Evolutionary conservation across 176 grass and related monocot genomes (phyloP).

Genomic region (Dendrocalamus sinicus): DNA sequence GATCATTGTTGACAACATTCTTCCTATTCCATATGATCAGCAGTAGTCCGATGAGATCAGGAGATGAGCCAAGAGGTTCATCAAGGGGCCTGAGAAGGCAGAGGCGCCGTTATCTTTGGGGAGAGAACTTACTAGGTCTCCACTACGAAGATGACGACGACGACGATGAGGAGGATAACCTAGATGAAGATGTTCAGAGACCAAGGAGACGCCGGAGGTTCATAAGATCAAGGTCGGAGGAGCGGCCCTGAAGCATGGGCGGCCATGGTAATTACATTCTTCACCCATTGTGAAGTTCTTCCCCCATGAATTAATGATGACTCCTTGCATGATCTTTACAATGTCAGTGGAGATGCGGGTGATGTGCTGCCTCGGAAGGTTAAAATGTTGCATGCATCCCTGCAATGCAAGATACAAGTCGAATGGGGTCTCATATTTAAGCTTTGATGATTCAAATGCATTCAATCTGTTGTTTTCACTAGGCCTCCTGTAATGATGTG

Average conservation of each 20-base stretch:
- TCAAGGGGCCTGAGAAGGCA: conserved; percentile 59
- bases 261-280: conserved; percentile 36
- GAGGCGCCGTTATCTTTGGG: conserved; percentile 76
- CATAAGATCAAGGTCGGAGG: conserved; percentile 60
- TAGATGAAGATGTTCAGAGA: conserved; percentile 64
- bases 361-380: not conserved
- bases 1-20: conserved; percentile 69
- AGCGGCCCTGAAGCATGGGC: conserved; percentile 37
- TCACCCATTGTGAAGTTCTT: conserved; percentile 37
- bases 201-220: conserved; percentile 65
- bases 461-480: not conserved
- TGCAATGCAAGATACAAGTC: not conserved
- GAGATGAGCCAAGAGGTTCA: conserved; percentile 54
- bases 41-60: conserved; percentile 50
- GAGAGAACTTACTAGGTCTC: conserved; percentile 78
- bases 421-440: conserved; percentile 2
- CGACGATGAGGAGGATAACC: conserved; percentile 41
- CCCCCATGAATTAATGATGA: conserved; percentile 44
- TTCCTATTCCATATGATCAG: conserved; percentile 75
- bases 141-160: conserved; percentile 53
- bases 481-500: not conserved
- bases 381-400: not conserved
- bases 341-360: conserved; percentile 20
- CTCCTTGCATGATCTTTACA: conserved; percentile 23
- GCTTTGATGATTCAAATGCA: not conserved